A percentile compares a stretch with the other conserved stretches of the same genome.
phyloP scores from a whole-genome alignment of 2,329 filamentous ascomycete species.

The Lecanoromycetidae sp. region DNA sequence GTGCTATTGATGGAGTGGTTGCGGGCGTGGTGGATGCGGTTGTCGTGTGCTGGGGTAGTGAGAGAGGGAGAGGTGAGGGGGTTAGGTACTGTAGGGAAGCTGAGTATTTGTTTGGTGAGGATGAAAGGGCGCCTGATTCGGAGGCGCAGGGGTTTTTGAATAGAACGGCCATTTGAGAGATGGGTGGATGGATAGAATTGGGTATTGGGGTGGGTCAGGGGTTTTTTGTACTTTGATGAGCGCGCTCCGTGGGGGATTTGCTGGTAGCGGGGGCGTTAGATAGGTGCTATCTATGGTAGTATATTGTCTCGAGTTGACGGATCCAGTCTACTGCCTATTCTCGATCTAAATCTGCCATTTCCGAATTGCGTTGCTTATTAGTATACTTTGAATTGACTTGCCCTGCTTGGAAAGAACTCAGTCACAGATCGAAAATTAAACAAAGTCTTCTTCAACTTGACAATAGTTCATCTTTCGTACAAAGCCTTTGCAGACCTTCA shows the following conservation, averaged over 20 bases:
- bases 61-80: slow-evolving; percentile 53
- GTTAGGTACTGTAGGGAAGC: slow-evolving; percentile 83
- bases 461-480: too few relatives aligned
- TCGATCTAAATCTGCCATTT: too few relatives aligned
- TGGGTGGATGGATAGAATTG: not conserved
- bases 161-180: not conserved
- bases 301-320: too few relatives aligned
- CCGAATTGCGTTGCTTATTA: too few relatives aligned
- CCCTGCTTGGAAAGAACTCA: too few relatives aligned
- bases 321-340: too few relatives aligned
- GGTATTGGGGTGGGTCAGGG: not conserved
- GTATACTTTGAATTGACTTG: too few relatives aligned
- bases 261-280: too few relatives aligned
- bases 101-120: slow-evolving; percentile 70
- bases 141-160: slow-evolving; percentile 10
- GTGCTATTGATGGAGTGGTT: slow-evolving; percentile 78
- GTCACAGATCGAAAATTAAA: too few relatives aligned
- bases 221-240: not conserved
- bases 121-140: not conserved
- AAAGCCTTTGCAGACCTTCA: too few relatives aligned
- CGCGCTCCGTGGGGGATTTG: not conserved
- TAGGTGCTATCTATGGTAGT: too few relatives aligned
- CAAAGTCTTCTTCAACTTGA: too few relatives aligned
- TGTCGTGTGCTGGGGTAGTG: slow-evolving; percentile 88
- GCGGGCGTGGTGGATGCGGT: slow-evolving; percentile 79